Evolutionary conservation across 441 rosid genomes (phyloP).

Genomic region (Omphalea diandra): DNA sequence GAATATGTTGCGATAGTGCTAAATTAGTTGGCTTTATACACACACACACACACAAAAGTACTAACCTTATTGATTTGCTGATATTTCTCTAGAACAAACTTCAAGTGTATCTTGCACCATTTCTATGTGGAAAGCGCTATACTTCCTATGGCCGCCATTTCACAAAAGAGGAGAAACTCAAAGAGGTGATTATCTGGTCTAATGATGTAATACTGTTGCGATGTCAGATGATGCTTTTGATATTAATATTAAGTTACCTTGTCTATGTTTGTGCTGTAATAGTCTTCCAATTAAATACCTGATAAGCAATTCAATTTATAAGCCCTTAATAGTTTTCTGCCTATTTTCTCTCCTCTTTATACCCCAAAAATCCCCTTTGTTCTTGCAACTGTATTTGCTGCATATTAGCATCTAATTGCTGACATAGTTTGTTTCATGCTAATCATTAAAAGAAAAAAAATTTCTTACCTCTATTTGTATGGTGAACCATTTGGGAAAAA

Average conservation of each 20-base stretch:
- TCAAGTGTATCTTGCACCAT: constrained; percentile 80
- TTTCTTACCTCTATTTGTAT: no score
- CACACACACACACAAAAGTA: no score
- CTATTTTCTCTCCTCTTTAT: background rate
- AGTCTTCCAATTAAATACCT: background rate
- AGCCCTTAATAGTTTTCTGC: background rate
- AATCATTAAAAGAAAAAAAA: no score
- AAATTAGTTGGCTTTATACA: no score
- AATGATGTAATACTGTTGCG: constrained; percentile 2
- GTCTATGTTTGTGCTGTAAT: background rate
- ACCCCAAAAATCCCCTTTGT: background rate
- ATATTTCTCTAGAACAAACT: constrained; percentile 67
- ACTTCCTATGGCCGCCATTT: constrained; percentile 98
- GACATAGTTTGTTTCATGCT: background rate
- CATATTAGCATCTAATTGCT: background rate
- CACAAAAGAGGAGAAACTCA: constrained; percentile 79
- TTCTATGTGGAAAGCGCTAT: constrained; percentile 76
- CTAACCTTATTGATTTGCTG: constrained; percentile 28
- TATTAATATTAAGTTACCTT: background rate
- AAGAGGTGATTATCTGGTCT: constrained; percentile 50
- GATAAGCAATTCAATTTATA: background rate
- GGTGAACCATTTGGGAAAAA: no score
- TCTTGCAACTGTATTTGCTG: background rate
- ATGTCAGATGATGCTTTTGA: background rate
- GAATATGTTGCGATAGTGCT: background rate